phyloP scores from a whole-genome alignment of 2,329 filamentous ascomycete genomes.

The Paecilomyces variotii region DNA sequence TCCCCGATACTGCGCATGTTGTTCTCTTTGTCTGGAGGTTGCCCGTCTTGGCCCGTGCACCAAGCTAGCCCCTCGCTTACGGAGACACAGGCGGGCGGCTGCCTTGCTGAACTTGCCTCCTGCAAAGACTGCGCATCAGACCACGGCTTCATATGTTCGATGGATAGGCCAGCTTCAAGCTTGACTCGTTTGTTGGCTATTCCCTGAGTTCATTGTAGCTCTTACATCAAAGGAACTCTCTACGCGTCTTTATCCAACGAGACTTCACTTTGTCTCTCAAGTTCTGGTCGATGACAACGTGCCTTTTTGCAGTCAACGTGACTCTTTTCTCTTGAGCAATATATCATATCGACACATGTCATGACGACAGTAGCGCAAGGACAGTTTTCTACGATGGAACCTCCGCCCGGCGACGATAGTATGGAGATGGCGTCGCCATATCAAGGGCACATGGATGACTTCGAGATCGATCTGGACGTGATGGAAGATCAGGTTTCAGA shows the following conservation, averaged over 20 bases:
- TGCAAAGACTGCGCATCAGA: background rate
- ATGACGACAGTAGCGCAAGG: slow-evolving; percentile 28
- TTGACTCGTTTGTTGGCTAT: slow-evolving; percentile 1
- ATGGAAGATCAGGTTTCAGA: slow-evolving; percentile 50
- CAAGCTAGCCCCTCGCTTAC: slow-evolving; percentile 31
- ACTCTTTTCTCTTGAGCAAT: background rate
- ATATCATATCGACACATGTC: slow-evolving; percentile 11
- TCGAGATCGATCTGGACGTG: slow-evolving; percentile 52
- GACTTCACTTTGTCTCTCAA: background rate
- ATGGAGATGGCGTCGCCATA: slow-evolving; percentile 37
- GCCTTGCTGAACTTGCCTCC: slow-evolving; percentile 4
- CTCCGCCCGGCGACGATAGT: slow-evolving; percentile 31
- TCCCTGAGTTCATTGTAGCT: slow-evolving; percentile 4
- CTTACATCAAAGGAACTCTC: background rate
- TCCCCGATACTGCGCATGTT: slow-evolving; percentile 21
- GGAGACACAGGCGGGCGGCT: slow-evolving; percentile 14
- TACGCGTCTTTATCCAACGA: background rate
- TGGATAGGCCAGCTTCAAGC: background rate
- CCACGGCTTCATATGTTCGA: background rate
- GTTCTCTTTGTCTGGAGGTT: slow-evolving; percentile 24
- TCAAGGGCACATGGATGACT: slow-evolving; percentile 42
- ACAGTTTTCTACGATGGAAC: slow-evolving; percentile 28
- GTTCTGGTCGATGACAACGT: background rate
- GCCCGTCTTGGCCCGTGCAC: slow-evolving; percentile 25
- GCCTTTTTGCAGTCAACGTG: background rate